phyloP scores from a whole-genome alignment of 495 filamentous ascomycete species.

The Penicillium fimorum region DNA sequence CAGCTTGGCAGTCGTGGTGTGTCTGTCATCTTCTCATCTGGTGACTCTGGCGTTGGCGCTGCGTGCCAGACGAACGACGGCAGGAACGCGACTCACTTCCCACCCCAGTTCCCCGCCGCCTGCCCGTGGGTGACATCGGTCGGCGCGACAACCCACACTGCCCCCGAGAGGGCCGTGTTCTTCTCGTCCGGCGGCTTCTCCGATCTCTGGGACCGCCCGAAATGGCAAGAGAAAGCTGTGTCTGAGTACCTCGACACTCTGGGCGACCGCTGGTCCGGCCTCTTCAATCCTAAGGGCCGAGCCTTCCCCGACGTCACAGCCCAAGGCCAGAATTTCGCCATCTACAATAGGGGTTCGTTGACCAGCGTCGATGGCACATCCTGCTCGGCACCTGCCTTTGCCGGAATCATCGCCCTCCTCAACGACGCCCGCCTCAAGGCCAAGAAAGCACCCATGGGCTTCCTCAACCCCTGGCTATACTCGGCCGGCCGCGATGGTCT shows the following conservation, averaged over 20 bases:
- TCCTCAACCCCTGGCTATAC: slow-evolving; percentile 77
- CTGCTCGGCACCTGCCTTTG: slow-evolving; percentile 61
- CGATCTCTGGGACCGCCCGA: slow-evolving; percentile 59
- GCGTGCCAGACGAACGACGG: slow-evolving; percentile 66
- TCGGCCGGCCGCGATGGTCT: slow-evolving; percentile 49
- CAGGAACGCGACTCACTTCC: slow-evolving; percentile 63
- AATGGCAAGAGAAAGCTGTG: slow-evolving; percentile 61
- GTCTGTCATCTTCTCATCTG: slow-evolving; percentile 67
- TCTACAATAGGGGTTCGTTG: slow-evolving; percentile 53
- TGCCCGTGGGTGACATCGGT: slow-evolving; percentile 76
- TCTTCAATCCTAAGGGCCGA: slow-evolving; percentile 63
- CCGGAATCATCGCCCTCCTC: slow-evolving; percentile 61
- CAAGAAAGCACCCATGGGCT: slow-evolving; percentile 59
- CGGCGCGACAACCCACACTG: slow-evolving; percentile 58
- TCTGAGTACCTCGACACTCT: slow-evolving; percentile 52
- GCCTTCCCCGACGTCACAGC: slow-evolving; percentile 74
- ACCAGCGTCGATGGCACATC: slow-evolving; percentile 61
- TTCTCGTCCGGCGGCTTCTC: slow-evolving; percentile 70
- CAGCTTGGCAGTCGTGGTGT: slow-evolving; percentile 76
- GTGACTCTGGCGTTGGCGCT: slow-evolving; percentile 69
- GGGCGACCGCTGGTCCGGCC: slow-evolving; percentile 43
- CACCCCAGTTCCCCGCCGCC: slow-evolving; percentile 66
- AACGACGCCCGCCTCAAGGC: slow-evolving; percentile 63
- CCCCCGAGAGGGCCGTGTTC: slow-evolving; percentile 56
- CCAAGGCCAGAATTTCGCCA: slow-evolving; percentile 53